Evolutionary conservation across 2,329 filamentous ascomycete species (phyloP), one percentile per base, ranked within the genome.

Genomic region (Trichoderma pleuroti): DNA sequence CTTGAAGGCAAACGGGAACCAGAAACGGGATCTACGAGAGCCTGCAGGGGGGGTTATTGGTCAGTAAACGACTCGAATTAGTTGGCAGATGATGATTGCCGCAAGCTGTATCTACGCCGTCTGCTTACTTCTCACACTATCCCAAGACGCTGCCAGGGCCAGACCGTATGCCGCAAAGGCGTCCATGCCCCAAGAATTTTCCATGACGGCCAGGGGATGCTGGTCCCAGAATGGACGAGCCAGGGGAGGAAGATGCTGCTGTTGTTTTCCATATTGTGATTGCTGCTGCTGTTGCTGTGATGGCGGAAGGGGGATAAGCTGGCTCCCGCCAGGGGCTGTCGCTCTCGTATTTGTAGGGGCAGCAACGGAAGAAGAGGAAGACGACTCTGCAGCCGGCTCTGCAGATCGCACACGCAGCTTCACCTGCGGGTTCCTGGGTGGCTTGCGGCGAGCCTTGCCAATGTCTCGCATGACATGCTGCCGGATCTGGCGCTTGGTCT

Each of bases 391-490:
- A 21, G n/a, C 11, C 10, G 34, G 12, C 14, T 18, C 62, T 24
- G 46, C 6, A 46, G 59, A 69, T n/a, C 28, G 46, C 4, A 71
- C 30, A 21, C 26, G 21, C 11, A 68, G 46, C 5, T 71, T 30
- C 5, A 71, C 49, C 30, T 69, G 70, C 3, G 70, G 70, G n/a
- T 71, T 69, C 14, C 70, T 56, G 16, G 30, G 70, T 16, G 70
- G 70, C 59, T 71, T 71, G 21, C 70, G 70, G 30, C 70, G 64
- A 54, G 64, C 36, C 21, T 63, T 71, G 30, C 70, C 70, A 42
- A 71, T 71, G 10, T 71, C 65, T 46, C 64, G 56, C 70, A 71
- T 71, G 46, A 69, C 59, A 46, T 71, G 70, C 46, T 62, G 70
- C 28, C 65, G 70, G 11, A 69, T 71, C 18, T 62, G 46, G 65